Conservation (phyloP, 2,329 filamentous ascomycete species). For the Myrmaecium sp. region DNA sequence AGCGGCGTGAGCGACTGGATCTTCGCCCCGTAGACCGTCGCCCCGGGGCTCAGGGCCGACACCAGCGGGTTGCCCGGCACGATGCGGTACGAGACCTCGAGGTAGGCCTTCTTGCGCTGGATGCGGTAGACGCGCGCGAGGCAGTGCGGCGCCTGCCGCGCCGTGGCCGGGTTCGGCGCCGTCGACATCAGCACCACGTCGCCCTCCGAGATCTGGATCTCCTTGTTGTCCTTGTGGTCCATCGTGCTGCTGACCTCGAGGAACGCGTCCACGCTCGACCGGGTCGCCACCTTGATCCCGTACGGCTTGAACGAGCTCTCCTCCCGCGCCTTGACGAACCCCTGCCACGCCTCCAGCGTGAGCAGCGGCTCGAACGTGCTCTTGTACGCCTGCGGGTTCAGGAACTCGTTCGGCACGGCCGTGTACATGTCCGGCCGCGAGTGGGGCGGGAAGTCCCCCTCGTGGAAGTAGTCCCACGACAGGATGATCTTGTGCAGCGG, state of each 20-base stretch:
- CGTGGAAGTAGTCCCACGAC: slow-evolving; percentile 87
- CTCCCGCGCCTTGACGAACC: slow-evolving; percentile 77
- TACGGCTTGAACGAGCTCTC: slow-evolving; percentile 68
- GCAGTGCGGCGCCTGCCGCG: slow-evolving; percentile 55
- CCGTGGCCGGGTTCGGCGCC: slow-evolving; percentile 49
- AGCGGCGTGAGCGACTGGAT: slow-evolving; percentile 88
- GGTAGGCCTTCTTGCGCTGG: slow-evolving; percentile 59
- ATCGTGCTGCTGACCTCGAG: slow-evolving; percentile 80
- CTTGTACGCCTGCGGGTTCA: slow-evolving; percentile 63
- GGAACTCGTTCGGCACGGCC: slow-evolving; percentile 62
- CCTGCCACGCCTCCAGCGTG: slow-evolving; percentile 88
- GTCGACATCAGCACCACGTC: slow-evolving; percentile 80
- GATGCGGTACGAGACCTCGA: slow-evolving; percentile 77
- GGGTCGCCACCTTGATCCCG: slow-evolving; percentile 72
- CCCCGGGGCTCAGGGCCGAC: slow-evolving; percentile 48
- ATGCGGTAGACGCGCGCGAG: slow-evolving; percentile 69
- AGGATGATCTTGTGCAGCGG: slow-evolving; percentile 72
- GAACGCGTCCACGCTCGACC: slow-evolving; percentile 82
- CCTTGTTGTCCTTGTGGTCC: slow-evolving; percentile 50
- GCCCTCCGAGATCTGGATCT: slow-evolving; percentile 60
- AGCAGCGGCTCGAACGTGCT: slow-evolving; percentile 80
- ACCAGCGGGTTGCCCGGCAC: slow-evolving; percentile 49
- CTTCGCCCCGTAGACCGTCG: slow-evolving; percentile 57
- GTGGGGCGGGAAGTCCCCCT: slow-evolving; percentile 67
- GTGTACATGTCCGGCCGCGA: slow-evolving; percentile 53